phyloP scores from a whole-genome alignment of 768 basidiomycete genomes.

The Mycena belliarum region DNA sequence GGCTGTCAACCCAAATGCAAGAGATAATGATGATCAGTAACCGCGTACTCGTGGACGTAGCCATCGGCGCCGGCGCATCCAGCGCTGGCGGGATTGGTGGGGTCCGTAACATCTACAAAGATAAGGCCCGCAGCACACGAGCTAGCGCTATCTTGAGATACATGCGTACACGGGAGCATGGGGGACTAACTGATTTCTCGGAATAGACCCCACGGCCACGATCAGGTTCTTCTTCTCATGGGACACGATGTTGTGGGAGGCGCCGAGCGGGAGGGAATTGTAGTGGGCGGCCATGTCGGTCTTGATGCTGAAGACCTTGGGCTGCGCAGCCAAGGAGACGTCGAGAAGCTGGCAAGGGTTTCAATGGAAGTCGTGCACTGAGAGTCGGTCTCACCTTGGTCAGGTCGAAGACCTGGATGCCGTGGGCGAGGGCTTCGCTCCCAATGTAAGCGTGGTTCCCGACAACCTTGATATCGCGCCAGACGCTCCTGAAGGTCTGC shows the following conservation, averaged over 20 bases:
- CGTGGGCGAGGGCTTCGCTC: constrained; percentile 28
- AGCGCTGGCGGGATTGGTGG: constrained; percentile 26
- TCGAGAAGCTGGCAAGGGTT: constrained; percentile 11
- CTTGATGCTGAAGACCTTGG: constrained; percentile 25
- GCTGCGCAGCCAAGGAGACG: constrained; percentile 14
- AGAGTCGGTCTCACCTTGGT: constrained; percentile 15
- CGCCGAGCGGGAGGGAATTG: constrained; percentile 28
- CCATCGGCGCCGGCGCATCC: constrained; percentile 30
- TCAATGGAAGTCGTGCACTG: not conserved
- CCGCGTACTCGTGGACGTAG: constrained; percentile 31
- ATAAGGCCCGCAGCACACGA: constrained; percentile 28
- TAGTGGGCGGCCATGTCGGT: constrained; percentile 21
- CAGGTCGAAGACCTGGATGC: constrained; percentile 33
- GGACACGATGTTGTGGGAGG: constrained; percentile 33
- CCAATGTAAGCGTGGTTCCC: constrained; percentile 28
- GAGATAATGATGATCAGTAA: not conserved
- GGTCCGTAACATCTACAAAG: constrained; percentile 32
- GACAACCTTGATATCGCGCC: constrained; percentile 30
- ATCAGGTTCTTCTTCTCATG: constrained; percentile 25
- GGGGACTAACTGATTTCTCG: no score
- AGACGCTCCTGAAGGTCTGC: constrained; percentile 20
- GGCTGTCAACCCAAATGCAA: not conserved
- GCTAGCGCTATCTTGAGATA: not conserved
- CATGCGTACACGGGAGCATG: no score
- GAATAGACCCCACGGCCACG: constrained; percentile 26